Evolutionary conservation across 2,329 filamentous ascomycete genomes (phyloP).

Genomic region (Pseudogymnoascus sp.): DNA sequence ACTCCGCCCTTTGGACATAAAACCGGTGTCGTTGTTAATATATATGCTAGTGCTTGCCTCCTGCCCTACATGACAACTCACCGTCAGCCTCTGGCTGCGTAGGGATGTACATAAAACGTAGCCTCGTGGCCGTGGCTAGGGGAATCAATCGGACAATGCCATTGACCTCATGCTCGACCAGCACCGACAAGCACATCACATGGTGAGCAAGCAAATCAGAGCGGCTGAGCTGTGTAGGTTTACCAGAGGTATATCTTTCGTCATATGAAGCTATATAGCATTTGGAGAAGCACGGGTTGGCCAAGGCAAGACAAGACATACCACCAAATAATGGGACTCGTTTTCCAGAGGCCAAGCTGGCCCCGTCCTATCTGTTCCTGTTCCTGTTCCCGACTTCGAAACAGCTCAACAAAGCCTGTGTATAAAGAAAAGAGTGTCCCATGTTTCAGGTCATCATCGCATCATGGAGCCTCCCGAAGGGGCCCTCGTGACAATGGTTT

Average conservation of each 20-base stretch:
- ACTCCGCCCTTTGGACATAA: not conserved
- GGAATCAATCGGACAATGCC: conserved; percentile 37
- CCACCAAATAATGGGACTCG: conserved; percentile 11
- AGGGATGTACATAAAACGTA: not conserved
- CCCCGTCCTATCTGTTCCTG: not conserved
- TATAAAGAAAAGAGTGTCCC: conserved; percentile 37
- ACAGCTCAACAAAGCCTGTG: conserved; percentile 11
- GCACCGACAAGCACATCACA: conserved; percentile 19
- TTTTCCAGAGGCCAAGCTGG: not conserved
- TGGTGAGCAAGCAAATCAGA: conserved; percentile 23
- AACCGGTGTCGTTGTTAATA: not conserved
- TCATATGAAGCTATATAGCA: conserved; percentile 9
- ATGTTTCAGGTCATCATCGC: conserved; percentile 59
- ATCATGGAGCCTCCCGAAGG: conserved; percentile 51
- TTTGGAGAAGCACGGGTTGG: conserved; percentile 18
- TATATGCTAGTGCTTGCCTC: not conserved
- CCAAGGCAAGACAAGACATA: not conserved
- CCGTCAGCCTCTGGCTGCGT: not conserved
- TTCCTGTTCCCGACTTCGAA: not conserved
- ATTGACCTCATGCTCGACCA: conserved; percentile 43
- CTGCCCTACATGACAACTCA: not conserved
- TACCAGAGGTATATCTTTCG: conserved; percentile 37
- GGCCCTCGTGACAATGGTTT: conserved; percentile 76
- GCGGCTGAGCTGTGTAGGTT: conserved; percentile 43
- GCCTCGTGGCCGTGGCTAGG: not conserved